A percentile compares a stretch with the other conserved stretches of the same genome.
These are phyloP conservation scores for Fusarium acutatum DNA, from an alignment of 2,329 filamentous ascomycete genomes.

Conservation along the genomic window DNA sequence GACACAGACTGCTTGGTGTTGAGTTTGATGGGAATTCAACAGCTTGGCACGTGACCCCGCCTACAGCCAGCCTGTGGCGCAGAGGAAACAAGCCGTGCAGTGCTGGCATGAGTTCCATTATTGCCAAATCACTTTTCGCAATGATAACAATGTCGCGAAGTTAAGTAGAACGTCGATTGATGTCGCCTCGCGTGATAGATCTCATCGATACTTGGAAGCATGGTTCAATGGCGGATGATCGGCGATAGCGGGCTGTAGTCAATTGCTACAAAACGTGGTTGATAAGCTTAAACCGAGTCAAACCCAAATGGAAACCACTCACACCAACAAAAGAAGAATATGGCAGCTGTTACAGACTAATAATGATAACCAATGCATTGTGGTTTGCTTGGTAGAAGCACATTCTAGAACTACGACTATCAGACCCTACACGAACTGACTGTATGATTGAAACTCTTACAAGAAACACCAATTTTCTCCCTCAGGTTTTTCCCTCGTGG, in stretches of 20 bases:
- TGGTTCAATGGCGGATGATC: neutral
- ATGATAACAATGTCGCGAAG: neutral
- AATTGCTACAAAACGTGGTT: neutral
- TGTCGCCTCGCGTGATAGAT: neutral
- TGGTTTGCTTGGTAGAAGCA: neutral
- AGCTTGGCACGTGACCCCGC: slow-evolving; percentile 8
- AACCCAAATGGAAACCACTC: neutral
- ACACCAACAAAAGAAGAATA: neutral
- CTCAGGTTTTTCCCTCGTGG: neutral
- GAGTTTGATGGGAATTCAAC: slow-evolving; percentile 1
- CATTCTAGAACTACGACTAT: neutral
- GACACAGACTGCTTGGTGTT: neutral
- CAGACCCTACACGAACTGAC: neutral
- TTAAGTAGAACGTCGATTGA: neutral
- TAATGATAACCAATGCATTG: neutral
- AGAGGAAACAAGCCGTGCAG: neutral
- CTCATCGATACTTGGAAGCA: neutral
- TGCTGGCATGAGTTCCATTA: neutral
- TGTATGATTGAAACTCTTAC: neutral
- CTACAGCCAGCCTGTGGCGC: neutral
- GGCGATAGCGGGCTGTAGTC: neutral
- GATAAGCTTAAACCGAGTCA: slow-evolving; percentile 17
- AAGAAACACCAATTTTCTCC: neutral
- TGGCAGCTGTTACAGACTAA: neutral
- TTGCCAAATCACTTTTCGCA: neutral